Conservation (phyloP, 352 stramenopile genomes). For the Globisporangium cystogenes region DNA sequence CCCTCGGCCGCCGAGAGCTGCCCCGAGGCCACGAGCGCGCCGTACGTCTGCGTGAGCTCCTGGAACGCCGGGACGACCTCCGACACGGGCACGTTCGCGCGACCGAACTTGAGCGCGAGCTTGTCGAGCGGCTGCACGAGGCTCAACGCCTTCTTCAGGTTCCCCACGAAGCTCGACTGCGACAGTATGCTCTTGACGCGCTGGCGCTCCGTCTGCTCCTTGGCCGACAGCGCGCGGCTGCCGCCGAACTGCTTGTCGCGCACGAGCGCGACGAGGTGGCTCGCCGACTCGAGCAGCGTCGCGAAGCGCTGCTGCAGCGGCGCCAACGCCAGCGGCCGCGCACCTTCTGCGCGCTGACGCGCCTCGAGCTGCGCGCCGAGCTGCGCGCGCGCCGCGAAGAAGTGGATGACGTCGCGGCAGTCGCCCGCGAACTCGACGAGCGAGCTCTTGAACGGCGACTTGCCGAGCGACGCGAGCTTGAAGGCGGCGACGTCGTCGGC, state of each 20-base stretch:
- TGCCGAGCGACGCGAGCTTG: slow-evolving; percentile 1
- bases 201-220: background rate
- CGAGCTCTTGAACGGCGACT: slow-evolving; percentile 4
- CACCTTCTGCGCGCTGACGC: background rate
- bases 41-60: background rate
- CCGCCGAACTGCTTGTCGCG: background rate
- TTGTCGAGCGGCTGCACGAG: background rate
- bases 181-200: background rate
- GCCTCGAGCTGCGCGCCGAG: background rate
- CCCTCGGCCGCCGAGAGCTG: background rate
- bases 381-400: slow-evolving; percentile 1
- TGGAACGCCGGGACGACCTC: slow-evolving; percentile 2
- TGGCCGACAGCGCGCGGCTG: background rate
- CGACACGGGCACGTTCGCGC: slow-evolving; percentile 1
- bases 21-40: background rate
- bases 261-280: background rate
- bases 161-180: background rate
- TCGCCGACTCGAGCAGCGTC: background rate
- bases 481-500: background rate
- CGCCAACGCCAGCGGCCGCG: background rate
- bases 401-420: background rate
- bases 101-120: background rate
- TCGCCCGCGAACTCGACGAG: background rate
- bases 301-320: background rate
- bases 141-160: background rate